Base-by-base conservation (phyloP, 2,329 filamentous ascomycete species). In the Elsinoe batatas region DNA sequence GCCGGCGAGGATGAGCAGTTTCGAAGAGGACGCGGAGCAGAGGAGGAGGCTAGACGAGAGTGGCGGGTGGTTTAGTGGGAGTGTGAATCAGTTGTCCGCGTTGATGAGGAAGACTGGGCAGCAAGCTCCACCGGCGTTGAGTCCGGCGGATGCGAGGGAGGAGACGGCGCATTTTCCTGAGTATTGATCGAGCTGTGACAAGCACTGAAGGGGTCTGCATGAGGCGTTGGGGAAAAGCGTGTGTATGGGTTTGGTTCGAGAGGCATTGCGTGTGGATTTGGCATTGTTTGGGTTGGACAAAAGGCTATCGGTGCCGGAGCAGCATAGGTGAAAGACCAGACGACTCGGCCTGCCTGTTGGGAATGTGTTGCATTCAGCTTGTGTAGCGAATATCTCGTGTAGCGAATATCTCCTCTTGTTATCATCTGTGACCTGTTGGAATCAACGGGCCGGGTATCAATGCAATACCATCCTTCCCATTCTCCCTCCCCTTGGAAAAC, bases 11-110 rank as follows among this genome's bases (percentile, higher is more conserved):
- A 47, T 51, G 40, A 58, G 49, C 42, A 57, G 53, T 17, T 58
- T 53, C 26, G 60, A 62, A 36, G 49, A 54, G 11, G 56, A 61
- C 17, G 61, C 61, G 43, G 60, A 61, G 33, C 46, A 51, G 30
- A 55, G 57, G 15, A 62, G 62, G 18, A 55, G 63, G 8, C 64
- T 67, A 46, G 62, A 66, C 53, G 60, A 62, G 12, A 57, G 59
- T 40, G 66, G 62, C 20, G 65, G 65, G 8, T 67, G 65, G 65
- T 67, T 65, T 51, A 58, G 61, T 42, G 65, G 65, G 37, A 64
- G 61, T 49, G 66, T 67, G 47, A 65, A 67, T 57, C 58, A 65
- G 26, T 59, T 67, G n/a, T 56, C 53, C 3, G 53, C 57, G 11
- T 37, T 60, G 11, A 32, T 60, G 37, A 50, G 50, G 36, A 58